These are phyloP conservation scores for Lumnitzera racemosa DNA, from an alignment of 345 rosid species.

Conservation along the genomic window DNA sequence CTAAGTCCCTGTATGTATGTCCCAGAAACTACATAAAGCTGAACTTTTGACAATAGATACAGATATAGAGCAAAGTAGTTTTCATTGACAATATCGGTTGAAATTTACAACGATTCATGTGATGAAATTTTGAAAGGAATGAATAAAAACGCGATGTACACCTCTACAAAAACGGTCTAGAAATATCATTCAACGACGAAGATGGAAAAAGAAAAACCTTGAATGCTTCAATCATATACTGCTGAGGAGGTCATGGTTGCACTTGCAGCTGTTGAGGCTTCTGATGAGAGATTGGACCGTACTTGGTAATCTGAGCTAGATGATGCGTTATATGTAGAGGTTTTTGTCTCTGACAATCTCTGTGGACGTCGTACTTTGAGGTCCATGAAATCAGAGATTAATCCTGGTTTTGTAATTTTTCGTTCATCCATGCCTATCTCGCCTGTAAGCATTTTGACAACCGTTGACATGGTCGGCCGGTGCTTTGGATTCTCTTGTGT, in stretches of 20 bases:
- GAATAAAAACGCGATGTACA: too few species aligned
- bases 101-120: too few species aligned
- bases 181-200: neutral
- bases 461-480: conserved; percentile 48
- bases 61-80: too few species aligned
- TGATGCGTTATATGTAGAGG: conserved; percentile 30
- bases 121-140: too few species aligned
- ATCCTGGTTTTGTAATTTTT: conserved; percentile 35
- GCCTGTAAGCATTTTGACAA: conserved; percentile 38
- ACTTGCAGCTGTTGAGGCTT: conserved; percentile 32
- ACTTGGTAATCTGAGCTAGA: conserved; percentile 39
- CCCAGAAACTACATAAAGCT: too few species aligned
- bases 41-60: too few species aligned
- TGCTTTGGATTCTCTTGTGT: conserved; percentile 49
- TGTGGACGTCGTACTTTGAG: conserved; percentile 22
- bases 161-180: too few species aligned
- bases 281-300: conserved; percentile 39
- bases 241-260: conserved; percentile 32
- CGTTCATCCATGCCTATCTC: conserved; percentile 20
- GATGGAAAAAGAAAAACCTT: neutral
- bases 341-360: conserved; percentile 9
- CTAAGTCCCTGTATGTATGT: too few species aligned
- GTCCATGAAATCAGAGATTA: conserved; percentile 34
- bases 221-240: conserved; percentile 16
- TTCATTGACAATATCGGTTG: too few species aligned